A percentile compares a stretch with the other conserved stretches of the same genome.
These are phyloP conservation scores for Hemileccinum rubropunctum DNA, from an alignment of 768 basidiomycete species.

Conservation along the genomic window DNA sequence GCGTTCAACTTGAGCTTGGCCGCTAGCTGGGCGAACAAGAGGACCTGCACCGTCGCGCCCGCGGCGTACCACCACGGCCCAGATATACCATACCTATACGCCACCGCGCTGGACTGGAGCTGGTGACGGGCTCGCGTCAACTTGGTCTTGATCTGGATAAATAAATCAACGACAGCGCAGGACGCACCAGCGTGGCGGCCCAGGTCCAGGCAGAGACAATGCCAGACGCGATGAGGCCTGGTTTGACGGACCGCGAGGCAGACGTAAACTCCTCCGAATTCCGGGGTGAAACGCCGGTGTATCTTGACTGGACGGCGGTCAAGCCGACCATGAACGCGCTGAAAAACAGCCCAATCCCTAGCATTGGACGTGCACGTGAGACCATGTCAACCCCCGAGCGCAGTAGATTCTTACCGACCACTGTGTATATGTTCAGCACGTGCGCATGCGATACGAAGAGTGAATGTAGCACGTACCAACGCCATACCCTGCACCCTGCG, in stretches of 20 bases:
- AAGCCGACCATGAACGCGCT: conserved; percentile 75
- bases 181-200: conserved; percentile 66
- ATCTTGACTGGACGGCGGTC: conserved; percentile 79
- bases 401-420: conserved; percentile 42
- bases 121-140: conserved; percentile 21
- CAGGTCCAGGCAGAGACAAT: conserved; percentile 96
- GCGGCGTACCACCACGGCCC: conserved; percentile 93
- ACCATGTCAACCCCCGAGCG: background rate
- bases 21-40: conserved; percentile 89
- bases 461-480: conserved; percentile 53
- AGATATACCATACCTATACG: conserved; percentile 81
- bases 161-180: background rate
- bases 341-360: conserved; percentile 88
- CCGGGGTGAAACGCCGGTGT: conserved; percentile 76
- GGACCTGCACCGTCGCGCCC: conserved; percentile 84
- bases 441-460: background rate
- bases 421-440: conserved; percentile 28
- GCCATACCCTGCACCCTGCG: conserved; percentile 84
- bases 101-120: conserved; percentile 81
- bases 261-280: conserved; percentile 83
- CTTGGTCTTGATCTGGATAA: background rate
- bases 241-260: conserved; percentile 81
- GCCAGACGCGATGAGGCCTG: conserved; percentile 88
- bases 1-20: conserved; percentile 92
- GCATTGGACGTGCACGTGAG: conserved; percentile 3